Percentiles rank a stretch among this genome's conserved stretches.
phyloP scores from a whole-genome alignment of 2,329 filamentous ascomycete species.

The Phaeosphaeria sp. region DNA sequence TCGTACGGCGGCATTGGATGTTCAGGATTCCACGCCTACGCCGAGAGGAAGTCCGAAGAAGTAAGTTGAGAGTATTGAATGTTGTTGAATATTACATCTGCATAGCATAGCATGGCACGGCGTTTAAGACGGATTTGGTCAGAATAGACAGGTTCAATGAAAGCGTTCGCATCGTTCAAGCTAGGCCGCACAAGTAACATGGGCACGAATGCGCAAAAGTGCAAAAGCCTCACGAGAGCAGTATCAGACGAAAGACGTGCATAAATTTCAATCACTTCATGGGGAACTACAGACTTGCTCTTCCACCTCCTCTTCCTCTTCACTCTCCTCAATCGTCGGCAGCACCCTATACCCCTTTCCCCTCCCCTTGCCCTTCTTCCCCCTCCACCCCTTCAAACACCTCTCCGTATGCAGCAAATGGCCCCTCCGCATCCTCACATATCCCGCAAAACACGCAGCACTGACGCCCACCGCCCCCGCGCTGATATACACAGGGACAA shows the following conservation, averaged over 20 bases:
- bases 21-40: conserved; percentile 29
- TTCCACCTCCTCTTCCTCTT: conserved; percentile 11
- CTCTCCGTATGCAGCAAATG: conserved; percentile 51
- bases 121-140: conserved; percentile 9
- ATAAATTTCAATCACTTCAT: too few relatives aligned
- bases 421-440: conserved; percentile 64
- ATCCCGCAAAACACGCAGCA: conserved; percentile 61
- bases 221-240: too few relatives aligned
- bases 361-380: conserved; percentile 7
- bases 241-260: too few relatives aligned
- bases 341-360: conserved; percentile 21
- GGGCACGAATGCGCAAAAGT: too few relatives aligned
- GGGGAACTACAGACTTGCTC: too few relatives aligned
- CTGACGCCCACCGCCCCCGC: conserved; percentile 59
- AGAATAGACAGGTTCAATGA: too few relatives aligned
- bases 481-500: conserved; percentile 67
- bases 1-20: conserved; percentile 16
- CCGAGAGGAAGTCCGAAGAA: conserved; percentile 21
- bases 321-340: conserved; percentile 32
- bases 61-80: conserved; percentile 1
- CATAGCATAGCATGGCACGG: conserved; percentile 20
- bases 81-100: conserved; percentile 2
- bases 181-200: too few relatives aligned
- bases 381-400: conserved; percentile 24
- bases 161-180: too few relatives aligned